Percentiles rank a stretch among this genome's conserved stretches.
phyloP scores from a whole-genome alignment of 371 early-diverging fungal genomes.

The Entomophthora muscae region DNA sequence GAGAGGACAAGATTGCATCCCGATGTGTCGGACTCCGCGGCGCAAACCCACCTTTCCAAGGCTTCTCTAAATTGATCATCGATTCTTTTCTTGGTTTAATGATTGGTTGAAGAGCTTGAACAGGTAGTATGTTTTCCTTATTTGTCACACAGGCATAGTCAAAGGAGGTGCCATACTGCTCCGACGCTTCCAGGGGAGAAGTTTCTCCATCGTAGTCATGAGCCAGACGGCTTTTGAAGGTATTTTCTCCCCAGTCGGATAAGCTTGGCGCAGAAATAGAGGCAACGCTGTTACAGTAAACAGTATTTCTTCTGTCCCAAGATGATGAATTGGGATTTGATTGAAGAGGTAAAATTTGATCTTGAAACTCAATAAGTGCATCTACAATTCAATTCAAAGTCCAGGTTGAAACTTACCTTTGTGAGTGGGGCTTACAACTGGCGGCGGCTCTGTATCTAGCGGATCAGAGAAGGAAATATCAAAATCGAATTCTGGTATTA shows the following conservation, averaged over 20 bases:
- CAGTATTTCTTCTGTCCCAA: background rate
- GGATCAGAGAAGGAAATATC: background rate
- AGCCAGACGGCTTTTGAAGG: background rate
- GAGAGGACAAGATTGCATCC: constrained; percentile 3
- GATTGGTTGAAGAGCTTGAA: background rate
- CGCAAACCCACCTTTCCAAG: background rate
- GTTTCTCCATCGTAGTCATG: background rate
- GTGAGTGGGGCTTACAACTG: background rate
- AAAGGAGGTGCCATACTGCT: background rate
- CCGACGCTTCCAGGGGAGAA: too few relatives aligned
- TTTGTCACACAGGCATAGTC: background rate
- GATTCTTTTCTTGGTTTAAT: constrained; percentile 10
- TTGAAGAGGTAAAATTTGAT: background rate
- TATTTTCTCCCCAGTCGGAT: background rate
- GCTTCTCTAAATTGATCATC: constrained; percentile 7
- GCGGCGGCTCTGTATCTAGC: background rate
- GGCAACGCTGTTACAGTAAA: background rate
- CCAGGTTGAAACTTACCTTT: background rate
- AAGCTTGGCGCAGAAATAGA: background rate
- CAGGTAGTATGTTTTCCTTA: background rate
- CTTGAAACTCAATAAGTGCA: background rate
- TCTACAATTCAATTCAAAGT: background rate
- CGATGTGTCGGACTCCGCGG: background rate
- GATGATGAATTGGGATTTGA: background rate
- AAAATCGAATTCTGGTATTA: background rate